These are phyloP conservation scores for Entelexis sorbosivorans DNA, from an alignment of 1,139 yeast genomes.

Conservation along the genomic window DNA sequence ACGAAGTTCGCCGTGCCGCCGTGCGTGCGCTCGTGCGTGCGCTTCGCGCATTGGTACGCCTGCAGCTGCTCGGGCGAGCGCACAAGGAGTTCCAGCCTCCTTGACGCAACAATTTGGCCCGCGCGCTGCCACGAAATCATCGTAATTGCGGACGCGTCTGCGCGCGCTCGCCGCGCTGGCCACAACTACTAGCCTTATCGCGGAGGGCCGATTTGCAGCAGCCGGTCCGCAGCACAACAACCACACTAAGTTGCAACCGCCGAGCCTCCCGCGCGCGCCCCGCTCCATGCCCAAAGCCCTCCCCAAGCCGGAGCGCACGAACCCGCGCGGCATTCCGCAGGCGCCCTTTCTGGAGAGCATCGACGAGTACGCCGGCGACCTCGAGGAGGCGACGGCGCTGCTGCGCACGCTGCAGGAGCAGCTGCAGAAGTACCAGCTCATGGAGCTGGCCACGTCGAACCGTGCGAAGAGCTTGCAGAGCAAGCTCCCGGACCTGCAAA, in stretches of 20 bases:
- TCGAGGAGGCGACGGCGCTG: constrained; percentile 59
- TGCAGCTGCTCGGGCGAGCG: constrained; percentile 31
- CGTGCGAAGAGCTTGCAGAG: constrained; percentile 55
- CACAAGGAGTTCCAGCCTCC: constrained; percentile 26
- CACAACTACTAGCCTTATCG: constrained; percentile 1
- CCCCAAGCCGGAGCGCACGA: constrained; percentile 33
- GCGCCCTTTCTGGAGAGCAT: constrained; percentile 90
- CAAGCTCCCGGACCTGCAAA: constrained; percentile 83
- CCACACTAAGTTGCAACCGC: neutral
- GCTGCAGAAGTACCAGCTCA: constrained; percentile 67
- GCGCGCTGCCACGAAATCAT: constrained; percentile 27
- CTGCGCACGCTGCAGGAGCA: constrained; percentile 69
- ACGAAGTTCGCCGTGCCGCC: constrained; percentile 31
- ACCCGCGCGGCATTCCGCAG: constrained; percentile 91
- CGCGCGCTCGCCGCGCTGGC: no score
- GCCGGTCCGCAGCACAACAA: no score
- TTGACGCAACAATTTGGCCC: constrained; percentile 24
- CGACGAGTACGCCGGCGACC: constrained; percentile 55
- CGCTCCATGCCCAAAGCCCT: constrained; percentile 19
- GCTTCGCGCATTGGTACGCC: constrained; percentile 30
- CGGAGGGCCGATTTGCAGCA: no score
- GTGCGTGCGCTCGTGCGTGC: constrained; percentile 23
- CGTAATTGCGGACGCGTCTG: no score
- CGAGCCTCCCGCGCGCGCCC: neutral
- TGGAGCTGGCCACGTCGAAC: constrained; percentile 40